These are phyloP conservation scores for Epichloe sylvatica DNA, from an alignment of 2,329 filamentous ascomycete species.

Conservation along the genomic window DNA sequence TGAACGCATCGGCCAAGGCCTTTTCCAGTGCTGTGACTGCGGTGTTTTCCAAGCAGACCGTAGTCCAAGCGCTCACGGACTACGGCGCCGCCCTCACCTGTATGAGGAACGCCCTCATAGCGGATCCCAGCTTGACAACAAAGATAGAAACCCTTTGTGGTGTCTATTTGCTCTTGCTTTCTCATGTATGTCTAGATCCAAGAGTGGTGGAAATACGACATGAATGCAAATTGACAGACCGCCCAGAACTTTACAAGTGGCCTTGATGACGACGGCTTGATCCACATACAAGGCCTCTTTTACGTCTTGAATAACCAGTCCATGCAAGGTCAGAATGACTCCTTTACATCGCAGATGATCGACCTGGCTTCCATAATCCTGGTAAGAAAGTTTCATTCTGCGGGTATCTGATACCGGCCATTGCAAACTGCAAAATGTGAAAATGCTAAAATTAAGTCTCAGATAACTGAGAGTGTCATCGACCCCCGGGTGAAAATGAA, in stretches of 20 bases:
- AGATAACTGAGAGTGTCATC: conserved; percentile 5
- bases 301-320: conserved; percentile 2
- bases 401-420: neutral
- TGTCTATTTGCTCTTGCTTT: conserved; percentile 24
- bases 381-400: neutral
- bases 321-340: neutral
- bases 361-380: conserved; percentile 2
- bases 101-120: conserved; percentile 13
- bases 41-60: conserved; percentile 11
- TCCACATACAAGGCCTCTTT: conserved; percentile 3
- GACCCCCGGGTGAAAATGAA: conserved; percentile 3
- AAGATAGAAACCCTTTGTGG: conserved; percentile 22
- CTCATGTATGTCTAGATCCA: neutral
- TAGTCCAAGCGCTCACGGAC: conserved; percentile 13
- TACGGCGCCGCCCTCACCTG: conserved; percentile 17
- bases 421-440: neutral
- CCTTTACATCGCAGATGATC: conserved; percentile 3
- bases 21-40: conserved; percentile 15
- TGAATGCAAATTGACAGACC: neutral
- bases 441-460: neutral
- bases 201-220: neutral
- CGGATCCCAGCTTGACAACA: conserved; percentile 14
- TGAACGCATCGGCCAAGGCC: conserved; percentile 25
- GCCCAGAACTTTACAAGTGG: conserved; percentile 1
- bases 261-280: conserved; percentile 1